A percentile compares a stretch with the other conserved stretches of the same genome.
These are phyloP conservation scores for Botrytis cinerea DNA, from an alignment of 2,329 filamentous ascomycete genomes.

Conservation along the genomic window DNA sequence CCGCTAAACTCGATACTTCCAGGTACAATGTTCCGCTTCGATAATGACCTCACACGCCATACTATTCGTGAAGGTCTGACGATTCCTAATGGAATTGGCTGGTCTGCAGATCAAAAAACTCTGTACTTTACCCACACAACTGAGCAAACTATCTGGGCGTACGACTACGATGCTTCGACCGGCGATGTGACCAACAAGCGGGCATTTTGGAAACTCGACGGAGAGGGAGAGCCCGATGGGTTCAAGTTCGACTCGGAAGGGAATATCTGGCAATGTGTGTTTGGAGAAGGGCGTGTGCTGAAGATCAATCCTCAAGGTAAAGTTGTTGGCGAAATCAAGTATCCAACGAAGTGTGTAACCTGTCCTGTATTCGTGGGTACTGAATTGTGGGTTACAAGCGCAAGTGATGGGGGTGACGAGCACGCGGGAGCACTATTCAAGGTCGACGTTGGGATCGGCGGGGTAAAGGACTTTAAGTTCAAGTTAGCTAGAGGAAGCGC, in stretches of 20 bases:
- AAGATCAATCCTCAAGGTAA: conserved; percentile 67
- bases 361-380: conserved; percentile 79
- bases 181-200: conserved; percentile 68
- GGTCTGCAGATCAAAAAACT: conserved; percentile 70
- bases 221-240: conserved; percentile 73
- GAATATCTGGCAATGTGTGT: conserved; percentile 88
- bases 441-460: conserved; percentile 73
- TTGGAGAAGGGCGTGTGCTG: conserved; percentile 74
- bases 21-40: conserved; percentile 75
- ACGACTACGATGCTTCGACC: conserved; percentile 68
- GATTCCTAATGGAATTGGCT: conserved; percentile 84
- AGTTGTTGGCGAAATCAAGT: conserved; percentile 70
- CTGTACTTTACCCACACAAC: conserved; percentile 79
- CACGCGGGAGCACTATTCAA: conserved; percentile 73
- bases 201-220: conserved; percentile 67
- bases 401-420: conserved; percentile 63
- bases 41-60: conserved; percentile 59
- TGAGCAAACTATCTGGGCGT: conserved; percentile 68
- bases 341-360: conserved; percentile 79
- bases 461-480: conserved; percentile 65
- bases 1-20: not conserved
- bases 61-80: conserved; percentile 64
- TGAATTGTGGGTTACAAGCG: conserved; percentile 77
- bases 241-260: conserved; percentile 82
- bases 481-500: conserved; percentile 43